Conservation (phyloP, 306 rosid genomes). For the Arachis hypogaea region DNA sequence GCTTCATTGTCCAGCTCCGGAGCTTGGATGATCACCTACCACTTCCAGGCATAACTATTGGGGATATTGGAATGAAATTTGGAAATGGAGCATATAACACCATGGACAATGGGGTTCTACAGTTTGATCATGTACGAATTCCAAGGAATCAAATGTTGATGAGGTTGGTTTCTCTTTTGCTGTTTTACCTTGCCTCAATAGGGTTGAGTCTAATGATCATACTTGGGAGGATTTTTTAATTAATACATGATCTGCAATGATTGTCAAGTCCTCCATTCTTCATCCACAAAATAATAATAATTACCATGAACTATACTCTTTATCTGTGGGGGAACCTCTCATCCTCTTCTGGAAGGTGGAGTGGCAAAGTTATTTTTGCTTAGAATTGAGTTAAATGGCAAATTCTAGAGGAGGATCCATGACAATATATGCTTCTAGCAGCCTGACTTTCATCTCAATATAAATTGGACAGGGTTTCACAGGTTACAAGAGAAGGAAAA, state of each 20-base stretch:
- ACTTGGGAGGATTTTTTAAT: conserved; percentile 4
- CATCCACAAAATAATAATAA: neutral
- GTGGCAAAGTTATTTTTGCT: conserved; percentile 6
- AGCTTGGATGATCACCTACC: conserved; percentile 94
- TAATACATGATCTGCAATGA: conserved; percentile 20
- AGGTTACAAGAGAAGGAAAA: conserved; percentile 91
- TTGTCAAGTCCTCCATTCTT: conserved; percentile 1
- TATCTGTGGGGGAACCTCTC: neutral
- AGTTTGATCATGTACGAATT: conserved; percentile 80
- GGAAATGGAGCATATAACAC: conserved; percentile 95
- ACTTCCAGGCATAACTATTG: conserved; percentile 90
- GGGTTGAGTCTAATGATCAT: conserved; percentile 16
- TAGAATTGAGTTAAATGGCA: conserved; percentile 12
- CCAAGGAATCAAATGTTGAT: conserved; percentile 94
- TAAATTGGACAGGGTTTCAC: conserved; percentile 69
- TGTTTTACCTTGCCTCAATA: conserved; percentile 4
- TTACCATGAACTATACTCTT: conserved; percentile 1
- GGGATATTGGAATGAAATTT: conserved; percentile 95
- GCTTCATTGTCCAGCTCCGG: conserved; percentile 92
- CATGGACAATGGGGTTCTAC: conserved; percentile 95
- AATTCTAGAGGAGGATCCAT: conserved; percentile 22
- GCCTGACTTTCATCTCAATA: conserved; percentile 1
- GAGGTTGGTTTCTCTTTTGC: conserved; percentile 62
- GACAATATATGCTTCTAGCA: conserved; percentile 2
- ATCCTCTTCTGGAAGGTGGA: conserved; percentile 24